These are phyloP conservation scores for Russula earlei DNA, from an alignment of 768 basidiomycete species.

Conservation along the genomic window DNA sequence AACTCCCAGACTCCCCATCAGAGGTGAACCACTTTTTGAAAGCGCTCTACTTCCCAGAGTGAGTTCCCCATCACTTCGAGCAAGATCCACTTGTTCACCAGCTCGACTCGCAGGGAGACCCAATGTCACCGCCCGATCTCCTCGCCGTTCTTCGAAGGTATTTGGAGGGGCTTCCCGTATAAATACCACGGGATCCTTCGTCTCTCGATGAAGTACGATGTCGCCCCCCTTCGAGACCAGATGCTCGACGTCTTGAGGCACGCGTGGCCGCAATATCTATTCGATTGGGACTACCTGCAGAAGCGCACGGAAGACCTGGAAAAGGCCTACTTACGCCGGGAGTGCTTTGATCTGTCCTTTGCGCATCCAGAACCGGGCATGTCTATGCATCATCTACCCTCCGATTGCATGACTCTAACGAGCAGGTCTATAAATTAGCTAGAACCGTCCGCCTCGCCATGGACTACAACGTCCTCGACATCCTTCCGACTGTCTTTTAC, in stretches of 20 bases:
- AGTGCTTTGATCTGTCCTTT: conserved; percentile 14
- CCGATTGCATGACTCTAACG: neutral
- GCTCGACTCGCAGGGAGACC: conserved; percentile 4
- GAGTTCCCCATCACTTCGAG: neutral
- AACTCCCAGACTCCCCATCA: conserved; percentile 13
- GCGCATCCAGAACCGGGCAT: conserved; percentile 15
- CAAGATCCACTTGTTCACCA: neutral
- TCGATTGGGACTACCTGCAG: conserved; percentile 14
- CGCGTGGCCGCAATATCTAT: conserved; percentile 14
- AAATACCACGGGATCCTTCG: conserved; percentile 13
- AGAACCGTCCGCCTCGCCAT: conserved; percentile 15
- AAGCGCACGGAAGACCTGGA: conserved; percentile 16
- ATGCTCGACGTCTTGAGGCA: conserved; percentile 9
- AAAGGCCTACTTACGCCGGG: conserved; percentile 8
- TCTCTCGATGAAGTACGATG: conserved; percentile 14
- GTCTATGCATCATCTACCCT: neutral
- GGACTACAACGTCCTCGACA: conserved; percentile 13
- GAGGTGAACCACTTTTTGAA: conserved; percentile 12
- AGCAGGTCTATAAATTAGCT: neutral
- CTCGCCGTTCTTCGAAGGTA: conserved; percentile 13
- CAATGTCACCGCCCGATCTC: conserved; percentile 13
- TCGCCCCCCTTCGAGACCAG: conserved; percentile 1
- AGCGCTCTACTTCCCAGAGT: conserved; percentile 16
- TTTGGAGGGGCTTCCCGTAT: conserved; percentile 17
- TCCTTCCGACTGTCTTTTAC: conserved; percentile 17